A percentile compares a stretch with the other conserved stretches of the same genome.
Conservation (phyloP, 371 early-diverging fungal genomes). For the Umbelopsis sp. region DNA sequence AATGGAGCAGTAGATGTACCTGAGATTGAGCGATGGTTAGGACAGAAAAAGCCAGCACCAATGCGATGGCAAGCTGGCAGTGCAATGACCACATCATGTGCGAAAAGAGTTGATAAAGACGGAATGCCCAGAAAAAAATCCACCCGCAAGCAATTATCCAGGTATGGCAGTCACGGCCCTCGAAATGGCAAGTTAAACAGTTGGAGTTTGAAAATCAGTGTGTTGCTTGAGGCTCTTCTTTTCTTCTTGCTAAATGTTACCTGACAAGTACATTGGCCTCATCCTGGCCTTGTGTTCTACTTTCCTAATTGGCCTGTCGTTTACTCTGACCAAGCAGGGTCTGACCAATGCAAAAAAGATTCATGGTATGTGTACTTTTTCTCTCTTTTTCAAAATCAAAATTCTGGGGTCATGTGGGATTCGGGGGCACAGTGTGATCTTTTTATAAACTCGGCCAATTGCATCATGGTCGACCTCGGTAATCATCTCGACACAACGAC, state of each 20-base stretch:
- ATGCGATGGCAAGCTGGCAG: no score
- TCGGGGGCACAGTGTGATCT: background rate
- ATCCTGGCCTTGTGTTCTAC: conserved; percentile 81
- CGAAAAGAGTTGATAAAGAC: no score
- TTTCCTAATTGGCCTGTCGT: conserved; percentile 80
- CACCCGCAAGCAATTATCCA: no score
- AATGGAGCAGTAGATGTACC: no score
- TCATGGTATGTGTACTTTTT: conserved; percentile 29
- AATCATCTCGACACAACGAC: background rate
- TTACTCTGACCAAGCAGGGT: conserved; percentile 88
- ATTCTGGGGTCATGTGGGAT: background rate
- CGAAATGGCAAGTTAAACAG: background rate
- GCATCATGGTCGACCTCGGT: background rate
- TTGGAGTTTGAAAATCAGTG: background rate
- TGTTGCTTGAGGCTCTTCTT: background rate
- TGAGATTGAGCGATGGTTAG: no score
- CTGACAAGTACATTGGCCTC: conserved; percentile 85
- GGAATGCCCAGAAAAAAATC: no score
- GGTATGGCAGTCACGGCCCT: background rate
- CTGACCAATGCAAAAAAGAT: conserved; percentile 63
- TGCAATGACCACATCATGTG: no score
- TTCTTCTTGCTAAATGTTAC: conserved; percentile 38
- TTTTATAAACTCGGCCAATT: background rate
- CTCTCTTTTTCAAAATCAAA: conserved; percentile 4
- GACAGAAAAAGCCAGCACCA: no score